A percentile compares a stretch with the other conserved stretches of the same genome.
Evolutionary conservation across 192 early-diverging fungal genomes (phyloP).

Genomic region (Backusella circina): DNA sequence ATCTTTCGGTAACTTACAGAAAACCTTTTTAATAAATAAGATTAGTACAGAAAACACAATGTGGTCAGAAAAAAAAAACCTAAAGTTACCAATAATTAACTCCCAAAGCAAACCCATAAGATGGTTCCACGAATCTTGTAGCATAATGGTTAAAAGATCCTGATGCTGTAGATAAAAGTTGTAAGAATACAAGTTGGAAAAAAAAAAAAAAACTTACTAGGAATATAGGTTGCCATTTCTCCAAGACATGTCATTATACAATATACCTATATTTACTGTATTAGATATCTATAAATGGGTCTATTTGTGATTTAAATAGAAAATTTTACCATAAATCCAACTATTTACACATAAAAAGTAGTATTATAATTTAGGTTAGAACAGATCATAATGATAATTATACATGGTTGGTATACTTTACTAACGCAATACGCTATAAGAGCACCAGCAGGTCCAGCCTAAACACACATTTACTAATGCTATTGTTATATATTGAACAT

Average conservation of each 20-base stretch:
- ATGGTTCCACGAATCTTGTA: constrained; percentile 74
- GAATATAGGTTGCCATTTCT: constrained; percentile 83
- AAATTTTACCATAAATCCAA: constrained; percentile 32
- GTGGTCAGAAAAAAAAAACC: not conserved
- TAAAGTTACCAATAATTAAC: constrained; percentile 59
- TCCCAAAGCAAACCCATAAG: constrained; percentile 65
- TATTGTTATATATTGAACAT: not conserved
- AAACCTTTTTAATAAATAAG: constrained; percentile 1
- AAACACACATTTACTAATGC: not conserved
- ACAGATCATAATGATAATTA: too few species aligned
- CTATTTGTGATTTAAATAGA: not conserved
- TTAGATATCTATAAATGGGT: not conserved
- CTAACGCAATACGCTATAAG: constrained; percentile 56
- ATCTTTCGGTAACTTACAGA: constrained; percentile 3
- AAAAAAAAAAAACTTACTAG: constrained; percentile 25
- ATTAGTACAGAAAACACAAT: not conserved
- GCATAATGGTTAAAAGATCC: constrained; percentile 78
- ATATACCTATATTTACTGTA: constrained; percentile 40
- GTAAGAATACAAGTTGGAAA: not conserved
- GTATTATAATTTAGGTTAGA: too few species aligned
- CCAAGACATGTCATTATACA: constrained; percentile 79
- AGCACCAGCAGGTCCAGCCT: constrained; percentile 71
- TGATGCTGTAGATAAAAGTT: constrained; percentile 29
- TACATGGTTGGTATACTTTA: constrained; percentile 10
- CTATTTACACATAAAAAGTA: not conserved